Base-by-base conservation (phyloP, 2,329 filamentous ascomycete species). In the Fusarium torulosum region DNA sequence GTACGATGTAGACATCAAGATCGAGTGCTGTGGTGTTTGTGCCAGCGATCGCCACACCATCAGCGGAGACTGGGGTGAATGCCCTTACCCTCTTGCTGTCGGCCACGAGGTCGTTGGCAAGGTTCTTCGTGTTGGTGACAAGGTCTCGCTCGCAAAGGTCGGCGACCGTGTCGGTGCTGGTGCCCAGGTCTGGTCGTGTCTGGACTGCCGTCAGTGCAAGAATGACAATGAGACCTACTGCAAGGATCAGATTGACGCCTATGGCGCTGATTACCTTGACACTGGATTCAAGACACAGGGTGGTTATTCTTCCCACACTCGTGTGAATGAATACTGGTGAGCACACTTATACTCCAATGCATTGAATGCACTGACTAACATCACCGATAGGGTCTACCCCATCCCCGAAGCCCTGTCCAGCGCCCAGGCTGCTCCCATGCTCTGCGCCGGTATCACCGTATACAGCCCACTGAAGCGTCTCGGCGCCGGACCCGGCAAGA, bases 1-100 rank as follows among this genome's bases (percentile, higher is more conserved):
- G 77, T 86, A 92, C 79, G 93, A 97, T 76, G 88, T 97, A 73
- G 93, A 97, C 77, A 88, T 97, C 80, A 91, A 94, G 83, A 90
- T 97, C 74, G 89, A 94, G 70, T 90, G 87, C 76, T 95, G 92
- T 75, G 91, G 92, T 75, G 85, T 93, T 53, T 93, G 91, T 77
- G 88, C 90, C 70, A 90, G 87, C 70, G 90, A 93, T 75, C 82
- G 91, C 46, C 90, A 92, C 80, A 92, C 88, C 61, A 85, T 92
- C 75, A 88, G 79, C 73, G 88, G 89, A 65, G 89, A 90, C 63
- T 92, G 90, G 90, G 89, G 87, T 59, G 82, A 80, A 35, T 86
- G 88, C 67, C 81, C 84, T 40, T 88, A 86, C 53, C 88, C 89
- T 44, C 82, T 91, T 43, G 87, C 87, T 60, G 90, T 91, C 72